phyloP scores from a whole-genome alignment of 2,329 filamentous ascomycete genomes.

The Penicillium olsonii region DNA sequence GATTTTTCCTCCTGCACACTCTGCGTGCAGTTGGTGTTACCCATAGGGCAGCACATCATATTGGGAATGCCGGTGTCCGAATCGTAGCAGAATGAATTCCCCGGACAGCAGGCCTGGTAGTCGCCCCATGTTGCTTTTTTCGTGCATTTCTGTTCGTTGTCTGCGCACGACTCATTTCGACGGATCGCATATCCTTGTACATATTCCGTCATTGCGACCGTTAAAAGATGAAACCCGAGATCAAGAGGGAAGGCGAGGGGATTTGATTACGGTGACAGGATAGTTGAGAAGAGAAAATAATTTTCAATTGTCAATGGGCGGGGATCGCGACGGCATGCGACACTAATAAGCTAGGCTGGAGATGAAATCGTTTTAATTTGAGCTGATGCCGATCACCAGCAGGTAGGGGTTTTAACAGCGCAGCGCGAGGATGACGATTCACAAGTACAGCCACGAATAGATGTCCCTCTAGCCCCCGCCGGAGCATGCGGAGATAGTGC shows the following conservation, averaged over 20 bases:
- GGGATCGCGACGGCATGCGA: neutral
- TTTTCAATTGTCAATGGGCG: neutral
- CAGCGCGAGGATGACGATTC: too few relatives aligned
- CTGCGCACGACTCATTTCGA: neutral
- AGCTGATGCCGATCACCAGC: too few relatives aligned
- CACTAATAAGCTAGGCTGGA: neutral
- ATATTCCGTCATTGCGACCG: neutral
- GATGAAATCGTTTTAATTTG: too few relatives aligned
- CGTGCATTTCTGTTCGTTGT: neutral
- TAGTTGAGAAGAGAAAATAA: neutral
- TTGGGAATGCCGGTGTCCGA: neutral
- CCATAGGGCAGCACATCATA: neutral
- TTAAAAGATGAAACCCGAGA: neutral
- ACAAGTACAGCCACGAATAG: too few relatives aligned
- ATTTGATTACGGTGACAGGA: neutral
- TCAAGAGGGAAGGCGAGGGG: too few relatives aligned
- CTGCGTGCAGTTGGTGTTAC: neutral
- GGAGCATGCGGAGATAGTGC: too few relatives aligned
- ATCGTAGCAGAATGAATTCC: neutral
- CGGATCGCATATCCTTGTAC: neutral
- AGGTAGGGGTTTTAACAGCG: too few relatives aligned
- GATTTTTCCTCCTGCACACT: neutral
- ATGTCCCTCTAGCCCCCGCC: too few relatives aligned
- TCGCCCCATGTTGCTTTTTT: neutral
- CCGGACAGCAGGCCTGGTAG: neutral